phyloP scores from a whole-genome alignment of 768 basidiomycete species.

The Amanita exitialis region DNA sequence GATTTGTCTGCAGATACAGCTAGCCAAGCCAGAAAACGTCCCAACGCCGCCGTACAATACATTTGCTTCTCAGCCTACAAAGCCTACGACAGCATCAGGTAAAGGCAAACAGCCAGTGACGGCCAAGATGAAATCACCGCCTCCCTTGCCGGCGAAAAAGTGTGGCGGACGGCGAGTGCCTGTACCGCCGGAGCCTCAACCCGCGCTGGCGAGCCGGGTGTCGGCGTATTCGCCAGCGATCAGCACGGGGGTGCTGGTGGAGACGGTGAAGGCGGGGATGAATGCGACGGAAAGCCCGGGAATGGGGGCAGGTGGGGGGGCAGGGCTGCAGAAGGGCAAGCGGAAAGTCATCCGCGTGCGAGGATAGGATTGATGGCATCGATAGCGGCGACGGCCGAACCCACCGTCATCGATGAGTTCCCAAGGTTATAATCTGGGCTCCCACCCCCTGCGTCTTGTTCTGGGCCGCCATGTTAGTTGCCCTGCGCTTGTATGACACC shows the following conservation, averaged over 20 bases:
- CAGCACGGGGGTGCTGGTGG: slow-evolving; percentile 68
- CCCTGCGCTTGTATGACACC: slow-evolving; percentile 1
- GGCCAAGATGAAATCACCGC: slow-evolving; percentile 33
- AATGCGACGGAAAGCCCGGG: slow-evolving; percentile 40
- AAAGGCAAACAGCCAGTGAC: slow-evolving; percentile 45
- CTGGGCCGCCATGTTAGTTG: background rate
- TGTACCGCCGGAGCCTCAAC: slow-evolving; percentile 67
- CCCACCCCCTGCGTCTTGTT: background rate
- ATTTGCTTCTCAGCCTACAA: slow-evolving; percentile 12
- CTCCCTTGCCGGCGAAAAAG: slow-evolving; percentile 20
- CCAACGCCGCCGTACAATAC: slow-evolving; percentile 54
- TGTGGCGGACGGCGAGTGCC: slow-evolving; percentile 42
- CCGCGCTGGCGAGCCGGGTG: slow-evolving; percentile 61
- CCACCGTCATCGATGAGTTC: background rate
- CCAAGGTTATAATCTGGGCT: background rate
- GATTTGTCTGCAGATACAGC: slow-evolving; percentile 66
- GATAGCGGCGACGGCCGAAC: slow-evolving; percentile 7
- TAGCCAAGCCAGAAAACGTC: slow-evolving; percentile 56
- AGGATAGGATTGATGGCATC: slow-evolving; percentile 24
- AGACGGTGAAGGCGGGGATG: slow-evolving; percentile 82
- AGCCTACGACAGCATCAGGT: slow-evolving; percentile 21
- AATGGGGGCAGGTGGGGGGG: slow-evolving; percentile 24
- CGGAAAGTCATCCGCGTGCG: slow-evolving; percentile 72
- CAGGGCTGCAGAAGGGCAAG: slow-evolving; percentile 52
- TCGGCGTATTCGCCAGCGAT: slow-evolving; percentile 76